These are phyloP conservation scores for Dissophora globulifera DNA, from an alignment of 192 early-diverging fungal genomes.

Conservation along the genomic window DNA sequence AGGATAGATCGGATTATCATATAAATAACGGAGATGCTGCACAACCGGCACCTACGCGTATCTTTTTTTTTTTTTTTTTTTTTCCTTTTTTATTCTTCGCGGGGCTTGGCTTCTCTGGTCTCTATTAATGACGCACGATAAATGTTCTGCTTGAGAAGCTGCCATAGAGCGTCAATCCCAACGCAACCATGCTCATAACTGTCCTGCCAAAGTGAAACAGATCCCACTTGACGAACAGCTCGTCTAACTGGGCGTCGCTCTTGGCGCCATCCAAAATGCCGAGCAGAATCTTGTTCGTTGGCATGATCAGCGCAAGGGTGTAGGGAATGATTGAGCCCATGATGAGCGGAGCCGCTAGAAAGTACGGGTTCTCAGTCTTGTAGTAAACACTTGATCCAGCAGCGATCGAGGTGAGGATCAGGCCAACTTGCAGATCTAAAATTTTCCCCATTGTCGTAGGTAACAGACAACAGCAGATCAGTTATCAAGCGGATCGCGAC, in stretches of 20 bases:
- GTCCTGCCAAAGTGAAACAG: conserved; percentile 31
- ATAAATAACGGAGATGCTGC: too few species aligned
- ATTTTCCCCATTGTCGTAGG: background rate
- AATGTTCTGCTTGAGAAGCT: background rate
- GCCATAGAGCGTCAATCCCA: conserved; percentile 21
- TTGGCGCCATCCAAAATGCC: conserved; percentile 10
- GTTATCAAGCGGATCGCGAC: too few species aligned
- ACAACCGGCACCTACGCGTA: too few species aligned
- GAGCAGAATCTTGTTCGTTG: conserved; percentile 18
- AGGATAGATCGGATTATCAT: too few species aligned
- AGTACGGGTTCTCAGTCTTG: conserved; percentile 25
- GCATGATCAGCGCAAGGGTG: conserved; percentile 22
- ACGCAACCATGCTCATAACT: background rate
- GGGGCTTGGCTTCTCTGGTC: too few species aligned
- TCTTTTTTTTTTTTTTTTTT: too few species aligned
- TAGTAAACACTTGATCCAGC: conserved; percentile 11
- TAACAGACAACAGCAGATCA: too few species aligned
- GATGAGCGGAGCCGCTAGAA: conserved; percentile 11
- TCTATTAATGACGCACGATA: background rate
- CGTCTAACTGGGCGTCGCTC: background rate
- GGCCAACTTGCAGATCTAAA: conserved; percentile 11
- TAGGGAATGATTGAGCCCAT: conserved; percentile 29
- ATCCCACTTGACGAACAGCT: conserved; percentile 36
- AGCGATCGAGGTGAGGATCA: conserved; percentile 8
- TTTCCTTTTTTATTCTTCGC: too few species aligned